A percentile compares a stretch with the other conserved stretches of the same genome.
Evolutionary conservation across 208 protist species (phyloP).

Genomic region (Angomonas ambiguus): DNA sequence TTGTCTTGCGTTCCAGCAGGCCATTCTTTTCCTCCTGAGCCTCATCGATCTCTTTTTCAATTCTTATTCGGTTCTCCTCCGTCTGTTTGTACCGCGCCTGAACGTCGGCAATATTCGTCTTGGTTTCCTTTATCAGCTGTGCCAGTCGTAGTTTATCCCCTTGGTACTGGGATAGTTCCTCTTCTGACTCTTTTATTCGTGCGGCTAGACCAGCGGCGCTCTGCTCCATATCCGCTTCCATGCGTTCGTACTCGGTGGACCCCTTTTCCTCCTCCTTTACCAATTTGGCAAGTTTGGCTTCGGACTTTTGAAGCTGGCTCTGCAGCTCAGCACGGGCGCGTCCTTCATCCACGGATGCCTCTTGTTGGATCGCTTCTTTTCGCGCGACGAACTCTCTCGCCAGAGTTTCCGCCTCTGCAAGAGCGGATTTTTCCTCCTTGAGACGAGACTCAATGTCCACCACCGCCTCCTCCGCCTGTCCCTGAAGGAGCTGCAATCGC

Average conservation of each 20-base stretch:
- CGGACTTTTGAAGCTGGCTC: conserved; percentile 43
- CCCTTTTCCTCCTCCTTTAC: conserved; percentile 43
- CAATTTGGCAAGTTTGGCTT: conserved; percentile 35
- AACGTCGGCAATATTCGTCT: conserved; percentile 37
- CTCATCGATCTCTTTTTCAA: conserved; percentile 83
- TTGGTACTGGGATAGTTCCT: conserved; percentile 51
- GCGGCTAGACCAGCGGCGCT: conserved; percentile 38
- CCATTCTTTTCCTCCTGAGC: conserved; percentile 64
- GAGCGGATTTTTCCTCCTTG: conserved; percentile 16
- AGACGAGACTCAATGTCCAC: conserved; percentile 43
- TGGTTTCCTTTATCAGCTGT: conserved; percentile 28
- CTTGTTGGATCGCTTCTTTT: conserved; percentile 26
- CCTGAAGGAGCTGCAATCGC: conserved; percentile 31
- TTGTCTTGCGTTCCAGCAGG: conserved; percentile 46
- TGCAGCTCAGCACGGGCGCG: conserved; percentile 38
- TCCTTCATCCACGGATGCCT: conserved; percentile 33
- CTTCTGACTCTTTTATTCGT: conserved; percentile 50
- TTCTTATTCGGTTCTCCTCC: conserved; percentile 41
- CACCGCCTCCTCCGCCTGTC: conserved; percentile 17
- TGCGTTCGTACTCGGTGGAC: conserved; percentile 59
- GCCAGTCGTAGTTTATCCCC: conserved; percentile 27
- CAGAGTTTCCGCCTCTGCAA: conserved; percentile 25
- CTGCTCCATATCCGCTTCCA: conserved; percentile 78
- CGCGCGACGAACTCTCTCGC: conserved; percentile 27
- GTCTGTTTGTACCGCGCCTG: conserved; percentile 27